phyloP scores from a whole-genome alignment of 441 rosid genomes.

The Cnidoscolus chayamansa region DNA sequence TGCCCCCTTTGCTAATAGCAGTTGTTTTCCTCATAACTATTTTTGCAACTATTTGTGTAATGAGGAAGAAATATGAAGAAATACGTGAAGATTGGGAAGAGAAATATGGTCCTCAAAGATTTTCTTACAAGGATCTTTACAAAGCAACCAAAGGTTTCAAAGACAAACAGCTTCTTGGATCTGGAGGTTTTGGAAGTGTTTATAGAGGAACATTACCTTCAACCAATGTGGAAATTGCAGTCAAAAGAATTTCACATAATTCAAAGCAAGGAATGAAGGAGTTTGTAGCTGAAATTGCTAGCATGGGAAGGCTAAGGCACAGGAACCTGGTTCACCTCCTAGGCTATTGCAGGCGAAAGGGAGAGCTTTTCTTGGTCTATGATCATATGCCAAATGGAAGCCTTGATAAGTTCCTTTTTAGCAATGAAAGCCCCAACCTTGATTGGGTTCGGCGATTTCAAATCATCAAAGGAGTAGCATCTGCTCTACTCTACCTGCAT shows the following conservation, averaged over 20 bases:
- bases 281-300: conserved; percentile 34
- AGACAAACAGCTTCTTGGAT: conserved; percentile 33
- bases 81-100: conserved; percentile 38
- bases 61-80: conserved; percentile 28
- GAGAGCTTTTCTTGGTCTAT: conserved; percentile 39
- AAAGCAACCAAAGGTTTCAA: conserved; percentile 35
- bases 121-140: conserved; percentile 33
- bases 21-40: conserved; percentile 10
- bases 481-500: conserved; percentile 35
- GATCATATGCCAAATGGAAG: conserved; percentile 42
- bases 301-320: conserved; percentile 32
- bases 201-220: conserved; percentile 30
- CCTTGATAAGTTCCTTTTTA: conserved; percentile 34
- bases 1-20: conserved; percentile 9
- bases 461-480: conserved; percentile 37
- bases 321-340: conserved; percentile 38
- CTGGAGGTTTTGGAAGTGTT: conserved; percentile 38
- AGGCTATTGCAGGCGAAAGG: conserved; percentile 38
- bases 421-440: conserved; percentile 22
- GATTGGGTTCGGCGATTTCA: conserved; percentile 31
- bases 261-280: conserved; percentile 34
- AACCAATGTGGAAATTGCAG: conserved; percentile 29
- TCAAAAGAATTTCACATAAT: conserved; percentile 35
- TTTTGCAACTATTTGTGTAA: conserved; percentile 9
- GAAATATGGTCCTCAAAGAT: conserved; percentile 33